Evolutionary conservation across 345 rosid species (phyloP).

Genomic region (Kernera saxatilis): DNA sequence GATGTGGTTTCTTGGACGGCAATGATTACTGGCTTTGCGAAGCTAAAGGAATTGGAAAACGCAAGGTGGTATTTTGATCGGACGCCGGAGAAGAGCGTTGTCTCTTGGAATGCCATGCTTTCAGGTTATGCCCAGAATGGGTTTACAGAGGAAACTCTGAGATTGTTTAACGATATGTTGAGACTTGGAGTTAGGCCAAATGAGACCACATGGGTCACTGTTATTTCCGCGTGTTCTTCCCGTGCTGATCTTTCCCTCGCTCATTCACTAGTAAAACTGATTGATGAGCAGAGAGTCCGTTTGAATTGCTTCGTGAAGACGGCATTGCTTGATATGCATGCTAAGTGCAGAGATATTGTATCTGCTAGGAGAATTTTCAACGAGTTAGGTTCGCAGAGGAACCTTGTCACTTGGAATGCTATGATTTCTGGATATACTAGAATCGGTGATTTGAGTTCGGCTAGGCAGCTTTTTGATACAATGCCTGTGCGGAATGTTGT

Average conservation of each 20-base stretch:
- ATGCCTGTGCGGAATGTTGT: conserved; percentile 41
- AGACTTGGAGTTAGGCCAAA: conserved; percentile 37
- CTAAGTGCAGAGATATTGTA: conserved; percentile 36
- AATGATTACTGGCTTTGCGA: conserved; percentile 39
- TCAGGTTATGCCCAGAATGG: conserved; percentile 50
- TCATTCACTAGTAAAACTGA: conserved; percentile 29
- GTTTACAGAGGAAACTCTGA: conserved; percentile 33
- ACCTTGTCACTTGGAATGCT: conserved; percentile 41
- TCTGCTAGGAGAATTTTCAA: conserved; percentile 37
- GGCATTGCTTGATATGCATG: conserved; percentile 44
- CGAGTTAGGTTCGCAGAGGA: conserved; percentile 33
- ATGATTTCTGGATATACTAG: conserved; percentile 38
- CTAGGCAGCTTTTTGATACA: conserved; percentile 38
- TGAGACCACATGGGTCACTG: conserved; percentile 45
- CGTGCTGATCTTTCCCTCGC: conserved; percentile 38
- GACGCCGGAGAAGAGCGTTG: conserved; percentile 37
- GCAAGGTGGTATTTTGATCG: conserved; percentile 45
- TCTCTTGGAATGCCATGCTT: conserved; percentile 57
- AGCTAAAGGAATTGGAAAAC: conserved; percentile 30
- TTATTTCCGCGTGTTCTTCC: conserved; percentile 42
- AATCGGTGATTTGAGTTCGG: conserved; percentile 33
- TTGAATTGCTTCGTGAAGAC: conserved; percentile 41
- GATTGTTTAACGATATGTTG: conserved; percentile 44
- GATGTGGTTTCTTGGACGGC: conserved; percentile 44
- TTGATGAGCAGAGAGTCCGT: conserved; percentile 10